Evolutionary conservation across 1,284 basidiomycete genomes (phyloP).

Genomic region (Fomitopsis betulina): DNA sequence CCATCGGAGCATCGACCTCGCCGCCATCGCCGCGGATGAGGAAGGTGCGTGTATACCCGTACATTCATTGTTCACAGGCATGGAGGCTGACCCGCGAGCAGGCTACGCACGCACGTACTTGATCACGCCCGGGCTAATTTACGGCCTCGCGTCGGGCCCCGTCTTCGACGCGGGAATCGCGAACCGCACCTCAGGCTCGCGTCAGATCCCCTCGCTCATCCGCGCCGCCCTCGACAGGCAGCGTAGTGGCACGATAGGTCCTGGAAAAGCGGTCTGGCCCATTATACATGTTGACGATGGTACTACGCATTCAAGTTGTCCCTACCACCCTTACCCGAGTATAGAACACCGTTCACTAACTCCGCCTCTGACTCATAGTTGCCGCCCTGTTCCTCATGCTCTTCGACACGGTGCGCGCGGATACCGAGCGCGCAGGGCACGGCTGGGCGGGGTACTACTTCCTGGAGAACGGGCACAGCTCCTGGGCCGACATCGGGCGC

Average conservation of each 20-base stretch:
- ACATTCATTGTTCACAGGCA: too few relatives aligned
- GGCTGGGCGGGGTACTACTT: conserved; percentile 44
- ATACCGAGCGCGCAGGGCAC: conserved; percentile 22
- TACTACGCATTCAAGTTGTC: too few relatives aligned
- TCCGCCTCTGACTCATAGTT: conserved; percentile 4
- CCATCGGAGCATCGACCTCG: conserved; percentile 28
- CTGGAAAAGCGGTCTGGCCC: conserved; percentile 37
- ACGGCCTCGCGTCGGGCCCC: conserved; percentile 28
- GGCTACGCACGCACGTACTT: conserved; percentile 35
- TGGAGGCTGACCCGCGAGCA: conserved; percentile 8
- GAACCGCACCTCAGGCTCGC: conserved; percentile 28
- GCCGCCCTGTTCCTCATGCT: conserved; percentile 16
- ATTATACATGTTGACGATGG: conserved; percentile 41
- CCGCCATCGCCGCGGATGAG: conserved; percentile 27
- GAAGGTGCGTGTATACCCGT: conserved; percentile 21
- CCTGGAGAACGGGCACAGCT: conserved; percentile 40
- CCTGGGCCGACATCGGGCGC: conserved; percentile 29
- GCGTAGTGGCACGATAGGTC: conserved; percentile 22
- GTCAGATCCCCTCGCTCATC: conserved; percentile 30
- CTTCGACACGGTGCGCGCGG: conserved; percentile 10
- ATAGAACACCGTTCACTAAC: too few relatives aligned
- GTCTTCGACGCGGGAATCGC: conserved; percentile 34
- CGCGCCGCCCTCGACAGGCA: conserved; percentile 22
- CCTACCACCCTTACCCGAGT: background rate
- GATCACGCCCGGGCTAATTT: conserved; percentile 35